These are phyloP conservation scores for Collybia nuda DNA, from an alignment of 768 basidiomycete genomes.

Conservation along the genomic window DNA sequence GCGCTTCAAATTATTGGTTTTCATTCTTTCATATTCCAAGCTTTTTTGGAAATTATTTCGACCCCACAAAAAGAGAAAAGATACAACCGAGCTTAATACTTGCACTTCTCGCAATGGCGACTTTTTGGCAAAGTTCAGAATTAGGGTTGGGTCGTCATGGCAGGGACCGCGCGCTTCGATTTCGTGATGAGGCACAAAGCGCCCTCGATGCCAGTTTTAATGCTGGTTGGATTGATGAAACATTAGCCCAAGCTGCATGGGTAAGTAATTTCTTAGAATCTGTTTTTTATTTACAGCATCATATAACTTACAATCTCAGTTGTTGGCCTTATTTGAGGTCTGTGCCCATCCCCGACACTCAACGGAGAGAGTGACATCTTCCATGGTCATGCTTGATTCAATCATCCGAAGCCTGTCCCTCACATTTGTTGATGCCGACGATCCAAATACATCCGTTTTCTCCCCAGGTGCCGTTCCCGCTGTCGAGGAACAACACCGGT, in stretches of 20 bases:
- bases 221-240: conserved; percentile 72
- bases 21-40: conserved; percentile 71
- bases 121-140: conserved; percentile 71
- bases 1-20: conserved; percentile 67
- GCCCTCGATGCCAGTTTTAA: conserved; percentile 71
- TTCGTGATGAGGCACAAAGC: conserved; percentile 68
- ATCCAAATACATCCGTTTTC: conserved; percentile 53
- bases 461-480: conserved; percentile 48
- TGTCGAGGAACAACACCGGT: conserved; percentile 22
- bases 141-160: conserved; percentile 48
- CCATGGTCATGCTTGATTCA: conserved; percentile 63
- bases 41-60: conserved; percentile 60
- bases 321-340: conserved; percentile 71
- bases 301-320: conserved; percentile 28
- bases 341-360: conserved; percentile 67
- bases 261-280: conserved; percentile 33
- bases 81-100: conserved; percentile 72
- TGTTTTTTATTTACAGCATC: conserved; percentile 1
- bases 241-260: conserved; percentile 75
- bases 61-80: conserved; percentile 48
- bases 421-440: conserved; percentile 56
- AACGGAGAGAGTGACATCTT: conserved; percentile 49
- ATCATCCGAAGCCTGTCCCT: conserved; percentile 64
- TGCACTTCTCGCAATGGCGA: conserved; percentile 63
- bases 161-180: conserved; percentile 53